phyloP scores from a whole-genome alignment of 2,329 filamentous ascomycete genomes.

The Zalaria obscura region DNA sequence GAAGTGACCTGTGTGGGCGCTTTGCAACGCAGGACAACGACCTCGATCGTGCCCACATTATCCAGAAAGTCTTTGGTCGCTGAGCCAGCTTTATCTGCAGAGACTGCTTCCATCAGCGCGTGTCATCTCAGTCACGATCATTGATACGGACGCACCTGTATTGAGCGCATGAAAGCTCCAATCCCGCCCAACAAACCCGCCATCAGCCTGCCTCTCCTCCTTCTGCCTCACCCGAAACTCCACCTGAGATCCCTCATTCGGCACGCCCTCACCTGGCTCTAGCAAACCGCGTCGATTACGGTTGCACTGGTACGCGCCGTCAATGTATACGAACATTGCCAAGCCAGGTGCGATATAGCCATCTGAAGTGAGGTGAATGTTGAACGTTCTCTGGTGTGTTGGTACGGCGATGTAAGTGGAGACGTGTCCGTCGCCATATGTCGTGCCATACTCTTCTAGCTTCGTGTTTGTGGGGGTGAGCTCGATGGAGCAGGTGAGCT shows the following conservation, averaged over 20 bases:
- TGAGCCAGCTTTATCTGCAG: slow-evolving; percentile 22
- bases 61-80: slow-evolving; percentile 18
- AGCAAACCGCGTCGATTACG: slow-evolving; percentile 33
- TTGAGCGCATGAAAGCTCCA: slow-evolving; percentile 40
- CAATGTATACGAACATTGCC: slow-evolving; percentile 41
- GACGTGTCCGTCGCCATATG: slow-evolving; percentile 37
- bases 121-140: background rate
- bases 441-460: slow-evolving; percentile 35
- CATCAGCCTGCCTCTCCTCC: slow-evolving; percentile 32
- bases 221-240: slow-evolving; percentile 40
- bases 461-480: slow-evolving; percentile 26
- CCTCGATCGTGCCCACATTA: slow-evolving; percentile 33
- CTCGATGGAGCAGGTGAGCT: slow-evolving; percentile 38
- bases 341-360: slow-evolving; percentile 40
- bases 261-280: slow-evolving; percentile 13
- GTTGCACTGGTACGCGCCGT: slow-evolving; percentile 44
- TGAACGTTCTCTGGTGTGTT: slow-evolving; percentile 29
- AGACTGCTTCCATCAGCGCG: slow-evolving; percentile 14
- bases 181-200: slow-evolving; percentile 34
- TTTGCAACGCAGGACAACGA: slow-evolving; percentile 31
- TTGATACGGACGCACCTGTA: slow-evolving; percentile 22
- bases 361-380: slow-evolving; percentile 32
- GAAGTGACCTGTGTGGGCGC: slow-evolving; percentile 2
- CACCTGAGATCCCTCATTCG: slow-evolving; percentile 22
- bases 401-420: slow-evolving; percentile 39